A percentile compares a stretch with the other conserved stretches of the same genome.
Conservation (phyloP, 73 alveolate species). For the Stentor roeselii region DNA sequence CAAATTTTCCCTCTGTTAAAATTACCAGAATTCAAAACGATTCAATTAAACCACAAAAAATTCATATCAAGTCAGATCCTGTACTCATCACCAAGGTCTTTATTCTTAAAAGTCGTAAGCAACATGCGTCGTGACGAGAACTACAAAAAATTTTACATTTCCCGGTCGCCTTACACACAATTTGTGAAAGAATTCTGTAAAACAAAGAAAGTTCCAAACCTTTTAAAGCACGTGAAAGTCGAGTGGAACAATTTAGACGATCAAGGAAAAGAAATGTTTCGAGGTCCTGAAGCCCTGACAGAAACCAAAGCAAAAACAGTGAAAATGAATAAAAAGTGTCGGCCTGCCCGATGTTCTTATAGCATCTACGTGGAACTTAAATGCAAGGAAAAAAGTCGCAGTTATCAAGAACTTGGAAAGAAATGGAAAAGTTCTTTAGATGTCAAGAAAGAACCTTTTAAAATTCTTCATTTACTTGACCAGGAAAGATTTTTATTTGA, state of each 20-base stretch:
- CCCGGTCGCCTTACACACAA: neutral
- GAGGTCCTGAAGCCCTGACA: neutral
- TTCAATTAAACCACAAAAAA: too few relatives aligned
- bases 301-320: neutral
- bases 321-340: too few relatives aligned
- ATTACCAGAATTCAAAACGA: neutral
- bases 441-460: neutral
- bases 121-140: neutral
- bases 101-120: neutral
- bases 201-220: neutral
- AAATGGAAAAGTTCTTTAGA: neutral
- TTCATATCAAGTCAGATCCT: neutral
- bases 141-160: neutral
- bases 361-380: neutral
- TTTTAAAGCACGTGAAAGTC: neutral
- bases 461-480: neutral
- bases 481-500: neutral
- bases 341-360: neutral
- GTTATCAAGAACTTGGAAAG: neutral
- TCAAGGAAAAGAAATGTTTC: neutral
- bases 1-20: neutral
- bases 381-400: neutral
- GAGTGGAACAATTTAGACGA: neutral
- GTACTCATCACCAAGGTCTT: neutral
- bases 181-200: neutral